Percentiles rank a stretch among this genome's conserved stretches.
These are phyloP conservation scores for Neurospora sp. DNA, from an alignment of 495 filamentous ascomycete species.

Conservation along the genomic window DNA sequence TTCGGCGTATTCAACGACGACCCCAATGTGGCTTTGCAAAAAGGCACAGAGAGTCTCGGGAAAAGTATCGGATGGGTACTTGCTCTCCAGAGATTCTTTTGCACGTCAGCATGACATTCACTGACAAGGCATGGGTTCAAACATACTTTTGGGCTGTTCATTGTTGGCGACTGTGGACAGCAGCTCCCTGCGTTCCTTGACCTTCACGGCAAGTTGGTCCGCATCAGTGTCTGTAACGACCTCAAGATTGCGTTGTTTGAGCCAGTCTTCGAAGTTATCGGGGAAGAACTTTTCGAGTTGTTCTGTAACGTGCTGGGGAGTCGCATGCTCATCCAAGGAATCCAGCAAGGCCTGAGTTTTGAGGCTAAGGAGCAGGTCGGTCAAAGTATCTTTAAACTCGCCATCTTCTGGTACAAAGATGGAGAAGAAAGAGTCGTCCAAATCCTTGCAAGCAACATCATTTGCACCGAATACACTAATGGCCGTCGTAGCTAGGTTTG, in stretches of 20 bases:
- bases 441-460: constrained; percentile 71
- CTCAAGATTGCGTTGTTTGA: constrained; percentile 57
- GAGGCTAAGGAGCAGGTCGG: constrained; percentile 69
- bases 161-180: constrained; percentile 51
- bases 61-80: constrained; percentile 76
- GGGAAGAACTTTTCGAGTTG: constrained; percentile 70
- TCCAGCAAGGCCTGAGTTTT: constrained; percentile 83
- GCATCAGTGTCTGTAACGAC: constrained; percentile 59
- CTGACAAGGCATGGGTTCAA: neutral
- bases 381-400: constrained; percentile 40
- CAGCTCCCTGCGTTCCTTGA: constrained; percentile 54
- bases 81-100: constrained; percentile 51
- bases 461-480: constrained; percentile 73
- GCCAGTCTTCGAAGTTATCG: constrained; percentile 49
- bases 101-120: constrained; percentile 13
- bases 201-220: constrained; percentile 58
- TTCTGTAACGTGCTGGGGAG: constrained; percentile 48
- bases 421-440: constrained; percentile 76
- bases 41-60: constrained; percentile 62
- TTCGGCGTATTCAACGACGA: constrained; percentile 44
- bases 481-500: constrained; percentile 80
- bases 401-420: constrained; percentile 71
- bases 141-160: constrained; percentile 41
- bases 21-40: constrained; percentile 63
- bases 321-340: constrained; percentile 48